Evolutionary conservation across 371 early-diverging fungal species (phyloP).

Genomic region (Chytridium lagenaria): DNA sequence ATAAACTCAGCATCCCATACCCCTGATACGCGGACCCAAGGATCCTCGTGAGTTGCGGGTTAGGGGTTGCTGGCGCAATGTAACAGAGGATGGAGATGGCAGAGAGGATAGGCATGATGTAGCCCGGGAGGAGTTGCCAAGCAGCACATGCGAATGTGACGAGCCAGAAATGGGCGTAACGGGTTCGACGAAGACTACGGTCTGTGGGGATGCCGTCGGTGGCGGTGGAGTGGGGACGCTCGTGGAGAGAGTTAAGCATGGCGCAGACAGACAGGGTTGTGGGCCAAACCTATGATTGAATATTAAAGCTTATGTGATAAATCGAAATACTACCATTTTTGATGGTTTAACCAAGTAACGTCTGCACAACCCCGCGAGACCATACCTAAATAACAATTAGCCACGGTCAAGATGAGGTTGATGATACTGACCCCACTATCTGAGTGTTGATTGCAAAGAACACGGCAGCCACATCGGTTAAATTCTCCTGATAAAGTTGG

Average conservation of each 20-base stretch:
- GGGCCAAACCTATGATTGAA: conserved; percentile 38
- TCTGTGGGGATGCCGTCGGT: not conserved
- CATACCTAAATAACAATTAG: no score
- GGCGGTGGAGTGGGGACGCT: not conserved
- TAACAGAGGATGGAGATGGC: conserved; percentile 79
- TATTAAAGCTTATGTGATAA: not conserved
- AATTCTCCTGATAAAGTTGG: conserved; percentile 22
- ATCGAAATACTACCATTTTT: conserved; percentile 62
- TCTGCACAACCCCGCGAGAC: conserved; percentile 78
- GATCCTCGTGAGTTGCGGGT: conserved; percentile 47
- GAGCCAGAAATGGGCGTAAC: conserved; percentile 13
- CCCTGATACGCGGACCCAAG: conserved; percentile 58
- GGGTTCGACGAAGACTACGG: not conserved
- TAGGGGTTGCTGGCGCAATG: conserved; percentile 67
- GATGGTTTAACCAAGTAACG: conserved; percentile 76
- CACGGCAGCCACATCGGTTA: conserved; percentile 1
- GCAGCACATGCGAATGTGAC: not conserved
- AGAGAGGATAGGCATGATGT: conserved; percentile 71
- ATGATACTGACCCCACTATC: no score
- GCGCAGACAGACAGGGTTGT: conserved; percentile 59
- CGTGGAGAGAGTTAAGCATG: conserved; percentile 19
- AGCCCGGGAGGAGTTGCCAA: conserved; percentile 78
- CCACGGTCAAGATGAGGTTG: no score
- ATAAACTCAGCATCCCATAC: conserved; percentile 69
- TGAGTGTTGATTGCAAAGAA: conserved; percentile 69